These are phyloP conservation scores for Penicillium cinerascens DNA, from an alignment of 495 filamentous ascomycete genomes.

Conservation along the genomic window DNA sequence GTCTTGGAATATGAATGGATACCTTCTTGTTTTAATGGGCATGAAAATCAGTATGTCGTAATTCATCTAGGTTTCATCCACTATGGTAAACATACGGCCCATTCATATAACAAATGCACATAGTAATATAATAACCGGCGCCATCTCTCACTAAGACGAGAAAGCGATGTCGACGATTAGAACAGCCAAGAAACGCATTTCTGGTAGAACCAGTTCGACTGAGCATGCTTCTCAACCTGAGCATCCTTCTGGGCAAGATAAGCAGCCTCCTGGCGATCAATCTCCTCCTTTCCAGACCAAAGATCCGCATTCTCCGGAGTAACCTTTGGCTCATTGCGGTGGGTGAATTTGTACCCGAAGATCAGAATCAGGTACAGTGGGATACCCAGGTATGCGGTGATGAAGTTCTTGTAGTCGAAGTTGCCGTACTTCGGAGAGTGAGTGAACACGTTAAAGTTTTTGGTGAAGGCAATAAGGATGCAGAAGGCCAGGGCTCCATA, in stretches of 20 bases:
- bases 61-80: neutral
- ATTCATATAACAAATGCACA: conserved; percentile 47
- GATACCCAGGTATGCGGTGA: conserved; percentile 80
- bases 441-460: conserved; percentile 74
- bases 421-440: conserved; percentile 47
- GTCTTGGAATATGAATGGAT: neutral
- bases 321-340: conserved; percentile 47
- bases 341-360: conserved; percentile 64
- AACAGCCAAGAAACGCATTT: conserved; percentile 67
- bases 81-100: conserved; percentile 36
- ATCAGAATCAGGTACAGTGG: conserved; percentile 71
- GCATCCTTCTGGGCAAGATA: conserved; percentile 57
- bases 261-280: conserved; percentile 70
- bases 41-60: neutral
- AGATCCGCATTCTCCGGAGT: conserved; percentile 61
- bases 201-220: conserved; percentile 55
- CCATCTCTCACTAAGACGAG: neutral
- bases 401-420: conserved; percentile 69
- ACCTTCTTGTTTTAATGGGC: neutral
- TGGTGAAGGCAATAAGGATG: conserved; percentile 67
- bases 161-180: conserved; percentile 22
- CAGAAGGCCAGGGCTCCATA: conserved; percentile 66
- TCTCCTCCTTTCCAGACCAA: conserved; percentile 66
- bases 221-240: conserved; percentile 34
- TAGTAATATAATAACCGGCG: neutral